phyloP scores from a whole-genome alignment of 2,329 filamentous ascomycete species.

The Cyclaneusma minus region DNA sequence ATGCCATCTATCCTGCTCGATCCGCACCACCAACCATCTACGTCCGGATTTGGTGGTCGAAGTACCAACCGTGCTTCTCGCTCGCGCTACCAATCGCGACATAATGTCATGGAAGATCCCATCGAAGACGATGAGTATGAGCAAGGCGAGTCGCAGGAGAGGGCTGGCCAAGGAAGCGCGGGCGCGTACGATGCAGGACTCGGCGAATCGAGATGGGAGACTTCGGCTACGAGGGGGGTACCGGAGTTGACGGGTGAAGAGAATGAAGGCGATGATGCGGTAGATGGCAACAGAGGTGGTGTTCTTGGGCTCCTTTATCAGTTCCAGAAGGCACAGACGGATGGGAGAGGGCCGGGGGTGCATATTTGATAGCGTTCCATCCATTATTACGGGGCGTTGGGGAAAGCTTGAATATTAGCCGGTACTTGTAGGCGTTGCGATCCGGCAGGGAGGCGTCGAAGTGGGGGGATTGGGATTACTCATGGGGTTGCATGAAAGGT shows the following conservation, averaged over 20 bases:
- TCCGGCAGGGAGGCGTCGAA: too few relatives aligned
- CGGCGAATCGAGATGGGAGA: slow-evolving; percentile 30
- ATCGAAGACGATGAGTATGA: slow-evolving; percentile 28
- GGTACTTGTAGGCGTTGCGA: too few relatives aligned
- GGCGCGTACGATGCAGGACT: slow-evolving; percentile 13
- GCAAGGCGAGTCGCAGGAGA: slow-evolving; percentile 12
- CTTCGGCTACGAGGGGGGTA: slow-evolving; percentile 15
- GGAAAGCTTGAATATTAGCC: too few relatives aligned
- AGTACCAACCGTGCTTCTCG: slow-evolving; percentile 30
- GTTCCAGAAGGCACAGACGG: slow-evolving; percentile 45
- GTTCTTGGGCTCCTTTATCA: slow-evolving; percentile 52
- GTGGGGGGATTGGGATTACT: too few relatives aligned
- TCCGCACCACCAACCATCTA: slow-evolving; percentile 55
- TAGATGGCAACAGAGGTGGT: slow-evolving; percentile 32
- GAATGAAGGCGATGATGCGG: slow-evolving; percentile 29
- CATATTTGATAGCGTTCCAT: slow-evolving; percentile 18
- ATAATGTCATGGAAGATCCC: slow-evolving; percentile 39
- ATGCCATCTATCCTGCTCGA: slow-evolving; percentile 62
- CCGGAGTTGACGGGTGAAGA: slow-evolving; percentile 22
- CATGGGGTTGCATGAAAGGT: too few relatives aligned
- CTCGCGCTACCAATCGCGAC: slow-evolving; percentile 29
- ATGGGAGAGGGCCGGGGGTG: slow-evolving; percentile 24
- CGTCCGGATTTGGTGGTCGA: slow-evolving; percentile 27
- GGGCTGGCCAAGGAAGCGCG: slow-evolving; percentile 2
- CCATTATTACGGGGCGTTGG: too few relatives aligned